These are phyloP conservation scores for Zea luxurians DNA, from an alignment of 176 grass and related monocot genomes.

Conservation along the genomic window DNA sequence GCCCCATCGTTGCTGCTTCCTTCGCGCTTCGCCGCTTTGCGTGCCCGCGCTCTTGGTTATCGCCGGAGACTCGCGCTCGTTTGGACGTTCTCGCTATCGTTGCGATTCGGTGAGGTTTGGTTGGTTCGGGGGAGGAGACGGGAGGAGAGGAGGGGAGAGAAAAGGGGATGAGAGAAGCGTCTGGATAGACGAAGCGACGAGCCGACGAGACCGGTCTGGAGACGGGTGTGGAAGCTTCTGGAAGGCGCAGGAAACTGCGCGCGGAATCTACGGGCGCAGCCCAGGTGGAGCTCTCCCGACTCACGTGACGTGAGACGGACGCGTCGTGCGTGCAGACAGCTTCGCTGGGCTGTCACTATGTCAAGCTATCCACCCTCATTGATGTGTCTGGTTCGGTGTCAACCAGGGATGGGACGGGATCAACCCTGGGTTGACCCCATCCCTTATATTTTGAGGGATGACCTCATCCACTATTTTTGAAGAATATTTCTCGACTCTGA, in stretches of 20 bases:
- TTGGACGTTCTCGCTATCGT: not conserved
- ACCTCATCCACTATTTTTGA: too few relatives aligned
- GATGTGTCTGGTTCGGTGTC: too few relatives aligned
- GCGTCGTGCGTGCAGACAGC: not conserved
- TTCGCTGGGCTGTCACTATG: not conserved
- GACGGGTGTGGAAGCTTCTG: slow-evolving; percentile 71
- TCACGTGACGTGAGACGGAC: slow-evolving; percentile 15
- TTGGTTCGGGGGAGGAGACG: not conserved
- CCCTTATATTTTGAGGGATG: too few relatives aligned
- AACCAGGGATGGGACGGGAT: too few relatives aligned
- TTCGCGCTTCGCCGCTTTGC: not conserved
- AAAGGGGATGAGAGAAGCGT: slow-evolving; percentile 53
- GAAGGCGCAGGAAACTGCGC: slow-evolving; percentile 44
- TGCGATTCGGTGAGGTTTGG: not conserved
- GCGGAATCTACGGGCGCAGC: not conserved
- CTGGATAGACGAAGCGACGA: slow-evolving; percentile 39
- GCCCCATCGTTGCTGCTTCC: slow-evolving; percentile 54
- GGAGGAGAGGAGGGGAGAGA: slow-evolving; percentile 13
- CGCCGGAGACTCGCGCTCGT: slow-evolving; percentile 6
- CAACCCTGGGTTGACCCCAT: too few relatives aligned
- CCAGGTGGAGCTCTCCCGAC: not conserved
- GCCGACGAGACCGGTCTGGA: not conserved
- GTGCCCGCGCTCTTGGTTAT: not conserved
- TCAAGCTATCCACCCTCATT: too few relatives aligned
- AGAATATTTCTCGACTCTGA: too few relatives aligned